Base-by-base conservation (phyloP, 75 land plant genomes). In the Ceratopteris richardii region DNA sequence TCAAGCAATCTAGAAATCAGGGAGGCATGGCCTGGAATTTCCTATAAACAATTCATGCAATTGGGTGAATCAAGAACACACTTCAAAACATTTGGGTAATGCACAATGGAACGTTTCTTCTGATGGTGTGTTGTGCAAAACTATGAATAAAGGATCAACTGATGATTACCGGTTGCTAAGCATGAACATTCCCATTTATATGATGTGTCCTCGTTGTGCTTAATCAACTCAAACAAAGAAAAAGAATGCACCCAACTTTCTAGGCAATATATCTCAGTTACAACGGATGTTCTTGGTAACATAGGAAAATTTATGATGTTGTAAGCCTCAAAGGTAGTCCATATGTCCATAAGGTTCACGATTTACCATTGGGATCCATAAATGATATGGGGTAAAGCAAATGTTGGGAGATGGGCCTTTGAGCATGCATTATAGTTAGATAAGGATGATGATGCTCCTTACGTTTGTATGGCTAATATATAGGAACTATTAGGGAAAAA, bases 231-330 rank as follows among this genome's bases (percentile, higher is more conserved):
- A 62, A 26, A 73, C 72, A 63, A 73, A 75, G 29, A 71, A 78
- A 41, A 28, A 48, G 23, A 65, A 66, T 31, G 69, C 64, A 18
- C 46, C 72, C 24, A 80, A 77, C 40, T 95, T 80, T 86, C 86
- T 92, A 17, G 70, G 88, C 51, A 70, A 79, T 43, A 57, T 84
- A 23, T 86, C 99, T 27, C 96, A 90, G 63, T 92, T 95, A 64
- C 99, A 95, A 66, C 75, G 99, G 31, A 90, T 95, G 23, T 95
- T 90, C 60, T 14, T 95, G 88, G 99, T 95, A 82, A n/a, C n/a
- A n/a, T n/a, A n/a, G n/a, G n/a, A n/a, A n/a, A n/a, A n/a, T n/a
- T n/a, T n/a, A n/a, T n/a, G n/a, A n/a, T n/a, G n/a, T n/a, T n/a
- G n/a, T n/a, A n/a, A n/a, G n/a, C n/a, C n/a, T n/a, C n/a, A n/a